Evolutionary conservation across 2,329 filamentous ascomycete species (phyloP).

Genomic region (Aphanoascus verrucosus): DNA sequence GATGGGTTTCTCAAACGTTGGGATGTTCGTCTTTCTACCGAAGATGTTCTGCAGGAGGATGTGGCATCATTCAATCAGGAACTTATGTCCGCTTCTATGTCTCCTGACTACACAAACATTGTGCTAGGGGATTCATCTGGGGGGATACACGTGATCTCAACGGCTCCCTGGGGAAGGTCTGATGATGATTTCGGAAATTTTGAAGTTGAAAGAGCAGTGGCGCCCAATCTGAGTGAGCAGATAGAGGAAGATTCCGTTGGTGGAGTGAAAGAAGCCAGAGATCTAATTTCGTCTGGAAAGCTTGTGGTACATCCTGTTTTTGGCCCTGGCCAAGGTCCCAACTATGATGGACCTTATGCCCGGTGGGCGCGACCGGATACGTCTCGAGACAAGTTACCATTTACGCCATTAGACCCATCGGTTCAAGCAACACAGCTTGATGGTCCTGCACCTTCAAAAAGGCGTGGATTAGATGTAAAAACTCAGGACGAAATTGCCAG

Average conservation of each 20-base stretch:
- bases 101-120: slow-evolving; percentile 44
- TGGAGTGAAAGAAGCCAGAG: slow-evolving; percentile 21
- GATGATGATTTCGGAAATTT: slow-evolving; percentile 21
- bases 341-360: slow-evolving; percentile 34
- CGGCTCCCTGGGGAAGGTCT: slow-evolving; percentile 18
- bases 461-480: slow-evolving; percentile 18
- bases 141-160: slow-evolving; percentile 43
- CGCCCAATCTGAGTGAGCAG: background rate
- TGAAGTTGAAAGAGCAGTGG: slow-evolving; percentile 17
- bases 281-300: slow-evolving; percentile 27
- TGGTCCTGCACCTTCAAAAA: slow-evolving; percentile 18
- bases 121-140: slow-evolving; percentile 49
- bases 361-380: slow-evolving; percentile 29
- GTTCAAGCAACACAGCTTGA: slow-evolving; percentile 26
- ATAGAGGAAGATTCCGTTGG: background rate
- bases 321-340: slow-evolving; percentile 33
- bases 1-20: slow-evolving; percentile 51
- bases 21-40: slow-evolving; percentile 44
- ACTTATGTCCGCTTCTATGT: slow-evolving; percentile 50
- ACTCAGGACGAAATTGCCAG: slow-evolving; percentile 12
- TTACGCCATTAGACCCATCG: slow-evolving; percentile 21
- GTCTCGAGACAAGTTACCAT: slow-evolving; percentile 18
- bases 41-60: slow-evolving; percentile 45
- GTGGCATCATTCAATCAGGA: slow-evolving; percentile 41
- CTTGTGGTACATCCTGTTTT: slow-evolving; percentile 28